Evolutionary conservation across 768 basidiomycete species (phyloP), one percentile per base, ranked within the genome.

Genomic region (Grammothele lineata): DNA sequence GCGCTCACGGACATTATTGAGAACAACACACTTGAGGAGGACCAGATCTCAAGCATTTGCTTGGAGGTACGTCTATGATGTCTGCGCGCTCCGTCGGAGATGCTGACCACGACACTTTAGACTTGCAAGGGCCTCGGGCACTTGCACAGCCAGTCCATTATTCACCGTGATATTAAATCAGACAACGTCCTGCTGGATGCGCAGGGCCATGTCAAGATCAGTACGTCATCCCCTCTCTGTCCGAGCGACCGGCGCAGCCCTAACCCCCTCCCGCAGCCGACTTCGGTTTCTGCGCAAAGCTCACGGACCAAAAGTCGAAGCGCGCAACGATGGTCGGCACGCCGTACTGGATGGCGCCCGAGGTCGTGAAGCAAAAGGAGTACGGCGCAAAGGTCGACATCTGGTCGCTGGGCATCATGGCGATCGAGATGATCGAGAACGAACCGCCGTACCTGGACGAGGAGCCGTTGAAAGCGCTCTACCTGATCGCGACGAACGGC

Each of bases 261-360:
- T 55, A 21, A 54, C 38, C 25, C 37, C 27, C 32, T 21, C 35
- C 18, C 44, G 22, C 58, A 96, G 93, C 93, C 60, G 93, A 95
- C 63, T 97, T 97, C 61, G 93, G 93, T 37, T 96, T 95, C 73
- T 95, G 92, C 55, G 93, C 93, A 47, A 94, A 95, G 64, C 75
- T 97, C 23, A 94, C 93, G 1, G 92, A 94, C 59, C 90, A 95
- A 68, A 96, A 95, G 66, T 93, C 89, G 34, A 95, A 95, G 67
- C 87, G 93, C 43, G 92, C 92, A 24, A 95, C 92, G n/a, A 95
- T 95, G 93, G 92, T 96, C 4, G 93, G 93, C 26, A 95, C 92
- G 10, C 93, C 93, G 1, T 95, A 95, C 67, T 95, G 93, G 93
- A 96, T 96, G 93, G 93, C 93, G 3, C 93, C 93, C n/a, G 93